Conservation (phyloP, 208 protist species). For the Porcisia deanei region DNA sequence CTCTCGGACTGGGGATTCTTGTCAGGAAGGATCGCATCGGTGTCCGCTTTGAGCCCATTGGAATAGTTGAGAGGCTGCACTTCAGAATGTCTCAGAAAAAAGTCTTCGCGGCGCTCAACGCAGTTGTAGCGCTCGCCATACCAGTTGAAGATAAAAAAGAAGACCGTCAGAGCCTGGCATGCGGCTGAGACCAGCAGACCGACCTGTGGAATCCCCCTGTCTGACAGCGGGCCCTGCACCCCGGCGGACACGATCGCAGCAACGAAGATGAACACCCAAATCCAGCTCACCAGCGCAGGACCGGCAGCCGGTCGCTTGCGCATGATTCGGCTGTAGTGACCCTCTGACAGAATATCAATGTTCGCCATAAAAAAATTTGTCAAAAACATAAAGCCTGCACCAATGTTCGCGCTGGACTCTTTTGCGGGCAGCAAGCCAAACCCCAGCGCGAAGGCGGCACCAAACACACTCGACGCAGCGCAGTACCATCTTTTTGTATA, state of each 20-base stretch:
- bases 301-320: constrained; percentile 37
- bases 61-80: neutral
- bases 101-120: constrained; percentile 46
- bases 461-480: constrained; percentile 43
- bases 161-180: constrained; percentile 41
- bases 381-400: constrained; percentile 56
- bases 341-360: constrained; percentile 73
- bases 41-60: neutral
- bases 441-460: constrained; percentile 35
- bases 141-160: constrained; percentile 73
- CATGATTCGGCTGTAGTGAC: constrained; percentile 71
- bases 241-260: constrained; percentile 36
- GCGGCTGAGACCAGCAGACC: constrained; percentile 46
- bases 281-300: constrained; percentile 56
- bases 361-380: constrained; percentile 55
- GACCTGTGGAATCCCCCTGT: constrained; percentile 34
- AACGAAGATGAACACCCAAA: constrained; percentile 55
- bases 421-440: constrained; percentile 47
- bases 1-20: neutral
- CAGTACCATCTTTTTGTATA: constrained; percentile 85
- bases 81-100: constrained; percentile 8
- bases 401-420: constrained; percentile 32
- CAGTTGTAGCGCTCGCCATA: constrained; percentile 62
- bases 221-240: constrained; percentile 17
- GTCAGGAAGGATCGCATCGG: neutral